These are phyloP conservation scores for Debaryomycetaceae sp. DNA, from an alignment of 1,139 yeast species.

Conservation along the genomic window DNA sequence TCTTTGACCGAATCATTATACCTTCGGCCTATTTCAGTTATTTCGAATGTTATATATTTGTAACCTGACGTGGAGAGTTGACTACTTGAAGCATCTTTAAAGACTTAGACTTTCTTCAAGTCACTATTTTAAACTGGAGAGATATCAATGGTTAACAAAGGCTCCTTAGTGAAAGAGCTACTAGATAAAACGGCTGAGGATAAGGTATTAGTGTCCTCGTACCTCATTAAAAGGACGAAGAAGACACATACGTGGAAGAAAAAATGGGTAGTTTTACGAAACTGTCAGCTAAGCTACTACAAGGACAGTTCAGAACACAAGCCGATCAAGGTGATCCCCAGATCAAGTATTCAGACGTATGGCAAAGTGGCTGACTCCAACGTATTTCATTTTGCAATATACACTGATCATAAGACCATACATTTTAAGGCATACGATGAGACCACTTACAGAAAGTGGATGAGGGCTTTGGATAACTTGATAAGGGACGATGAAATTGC, in stretches of 20 bases:
- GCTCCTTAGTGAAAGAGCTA: not conserved
- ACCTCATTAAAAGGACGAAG: constrained; percentile 20
- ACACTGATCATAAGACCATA: constrained; percentile 35
- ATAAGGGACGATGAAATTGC: not conserved
- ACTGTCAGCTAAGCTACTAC: constrained; percentile 53
- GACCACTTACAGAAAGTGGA: constrained; percentile 41
- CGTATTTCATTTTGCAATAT: constrained; percentile 38
- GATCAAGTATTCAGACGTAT: constrained; percentile 18
- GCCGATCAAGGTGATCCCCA: constrained; percentile 45
- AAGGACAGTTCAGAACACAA: constrained; percentile 57
- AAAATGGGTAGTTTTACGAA: constrained; percentile 59
- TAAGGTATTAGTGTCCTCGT: constrained; percentile 12
- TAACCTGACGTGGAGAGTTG: not conserved
- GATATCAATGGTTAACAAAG: not conserved
- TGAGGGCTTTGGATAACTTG: constrained; percentile 6
- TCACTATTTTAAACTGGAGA: not conserved
- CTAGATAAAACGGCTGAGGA: not conserved
- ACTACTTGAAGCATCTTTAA: no score
- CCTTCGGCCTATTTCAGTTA: not conserved
- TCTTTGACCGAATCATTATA: not conserved
- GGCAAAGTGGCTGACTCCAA: constrained; percentile 30
- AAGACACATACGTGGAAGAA: constrained; percentile 42
- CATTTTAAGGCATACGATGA: constrained; percentile 41
- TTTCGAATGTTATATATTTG: not conserved
- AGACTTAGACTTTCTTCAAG: not conserved